Percentiles rank a stretch among this genome's conserved stretches.
Evolutionary conservation across 2,329 filamentous ascomycete species (phyloP).

Genomic region (Whalleya microplaca): DNA sequence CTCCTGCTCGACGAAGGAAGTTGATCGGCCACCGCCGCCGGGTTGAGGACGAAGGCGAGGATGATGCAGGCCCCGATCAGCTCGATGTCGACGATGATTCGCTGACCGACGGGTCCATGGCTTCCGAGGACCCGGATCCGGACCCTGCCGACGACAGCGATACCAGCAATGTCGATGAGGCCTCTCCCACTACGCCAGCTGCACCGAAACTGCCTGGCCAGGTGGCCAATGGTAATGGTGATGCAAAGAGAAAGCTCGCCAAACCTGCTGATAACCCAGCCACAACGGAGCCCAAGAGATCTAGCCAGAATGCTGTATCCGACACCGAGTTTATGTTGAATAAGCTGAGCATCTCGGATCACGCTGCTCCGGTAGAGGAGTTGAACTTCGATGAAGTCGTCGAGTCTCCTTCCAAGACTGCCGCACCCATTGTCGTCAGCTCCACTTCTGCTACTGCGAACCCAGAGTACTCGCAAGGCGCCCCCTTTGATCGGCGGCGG

Average conservation of each 20-base stretch:
- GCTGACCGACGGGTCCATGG: slow-evolving; percentile 64
- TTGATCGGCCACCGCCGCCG: slow-evolving; percentile 69
- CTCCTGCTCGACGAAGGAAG: slow-evolving; percentile 62
- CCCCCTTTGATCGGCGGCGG: slow-evolving; percentile 70
- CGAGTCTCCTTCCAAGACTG: slow-evolving; percentile 44
- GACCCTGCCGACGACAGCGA: slow-evolving; percentile 65
- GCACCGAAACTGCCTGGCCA: slow-evolving; percentile 34
- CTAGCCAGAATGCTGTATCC: slow-evolving; percentile 45
- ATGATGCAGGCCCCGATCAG: slow-evolving; percentile 61
- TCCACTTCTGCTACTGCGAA: slow-evolving; percentile 51
- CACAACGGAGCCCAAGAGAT: slow-evolving; percentile 38
- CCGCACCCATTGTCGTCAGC: slow-evolving; percentile 58
- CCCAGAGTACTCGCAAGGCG: slow-evolving; percentile 53
- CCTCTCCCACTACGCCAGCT: slow-evolving; percentile 51
- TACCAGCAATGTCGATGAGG: slow-evolving; percentile 64
- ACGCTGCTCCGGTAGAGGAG: slow-evolving; percentile 46
- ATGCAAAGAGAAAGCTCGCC: slow-evolving; percentile 31
- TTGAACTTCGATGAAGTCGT: slow-evolving; percentile 49
- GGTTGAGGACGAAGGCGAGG: slow-evolving; percentile 72
- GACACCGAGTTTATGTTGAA: slow-evolving; percentile 66
- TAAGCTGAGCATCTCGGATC: slow-evolving; percentile 51
- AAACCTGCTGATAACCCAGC: slow-evolving; percentile 35
- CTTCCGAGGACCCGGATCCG: slow-evolving; percentile 63
- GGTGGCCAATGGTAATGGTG: slow-evolving; percentile 40
- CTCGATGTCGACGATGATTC: slow-evolving; percentile 68